Percentiles rank a stretch among this genome's conserved stretches.
These are phyloP conservation scores for Pseudonectria buxi DNA, from an alignment of 2,329 filamentous ascomycete genomes.

Conservation along the genomic window DNA sequence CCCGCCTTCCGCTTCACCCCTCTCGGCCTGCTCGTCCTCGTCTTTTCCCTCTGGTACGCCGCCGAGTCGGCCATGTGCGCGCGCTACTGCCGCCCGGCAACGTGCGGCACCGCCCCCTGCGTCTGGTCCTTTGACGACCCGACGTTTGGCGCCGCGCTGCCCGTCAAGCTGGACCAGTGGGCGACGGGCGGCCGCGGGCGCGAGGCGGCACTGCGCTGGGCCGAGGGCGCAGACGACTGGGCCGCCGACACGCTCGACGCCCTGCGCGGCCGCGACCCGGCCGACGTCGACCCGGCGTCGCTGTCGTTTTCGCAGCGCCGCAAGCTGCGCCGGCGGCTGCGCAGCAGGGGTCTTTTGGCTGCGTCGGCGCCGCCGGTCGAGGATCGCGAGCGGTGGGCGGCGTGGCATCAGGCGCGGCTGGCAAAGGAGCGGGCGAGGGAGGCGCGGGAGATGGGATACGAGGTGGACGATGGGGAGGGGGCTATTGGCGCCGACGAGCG, in stretches of 20 bases:
- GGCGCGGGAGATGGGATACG: slow-evolving; percentile 34
- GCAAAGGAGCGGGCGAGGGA: slow-evolving; percentile 35
- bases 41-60: slow-evolving; percentile 45
- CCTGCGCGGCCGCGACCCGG: slow-evolving; percentile 38
- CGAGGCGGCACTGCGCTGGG: slow-evolving; percentile 25
- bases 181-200: slow-evolving; percentile 45
- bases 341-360: slow-evolving; percentile 37
- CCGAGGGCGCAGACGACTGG: slow-evolving; percentile 41
- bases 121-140: slow-evolving; percentile 53
- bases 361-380: slow-evolving; percentile 25
- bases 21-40: slow-evolving; percentile 38
- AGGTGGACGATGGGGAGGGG: slow-evolving; percentile 26
- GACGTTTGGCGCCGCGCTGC: slow-evolving; percentile 52
- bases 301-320: slow-evolving; percentile 42
- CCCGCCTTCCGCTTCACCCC: slow-evolving; percentile 42
- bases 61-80: slow-evolving; percentile 48
- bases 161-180: slow-evolving; percentile 59
- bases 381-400: slow-evolving; percentile 37
- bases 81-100: slow-evolving; percentile 46
- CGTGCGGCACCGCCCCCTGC: slow-evolving; percentile 42
- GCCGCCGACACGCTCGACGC: slow-evolving; percentile 43
- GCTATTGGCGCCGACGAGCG: slow-evolving; percentile 23
- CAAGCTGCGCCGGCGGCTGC: slow-evolving; percentile 43
- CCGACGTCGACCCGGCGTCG: slow-evolving; percentile 34
- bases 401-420: slow-evolving; percentile 36